Percentiles rank a stretch among this genome's conserved stretches.
Conservation (phyloP, 1,139 yeast genomes). For the Arxiozyma telluris region DNA sequence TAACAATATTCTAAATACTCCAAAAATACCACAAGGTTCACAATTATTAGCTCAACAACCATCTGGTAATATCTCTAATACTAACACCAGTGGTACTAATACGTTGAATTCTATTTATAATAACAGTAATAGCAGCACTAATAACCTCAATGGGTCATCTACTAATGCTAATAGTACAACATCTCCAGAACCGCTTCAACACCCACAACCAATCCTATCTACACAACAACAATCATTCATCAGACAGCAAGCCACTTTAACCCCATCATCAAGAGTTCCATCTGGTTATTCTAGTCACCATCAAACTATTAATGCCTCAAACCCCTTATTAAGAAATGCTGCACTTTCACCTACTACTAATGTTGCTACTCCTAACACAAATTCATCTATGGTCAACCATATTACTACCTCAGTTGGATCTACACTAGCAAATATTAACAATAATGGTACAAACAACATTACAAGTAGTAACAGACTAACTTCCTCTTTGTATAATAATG, state of each 20-base stretch:
- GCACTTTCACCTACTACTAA: slow-evolving; percentile 22
- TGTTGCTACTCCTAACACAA: slow-evolving; percentile 10
- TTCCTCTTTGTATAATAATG: slow-evolving; percentile 8
- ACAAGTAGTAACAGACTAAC: slow-evolving; percentile 7
- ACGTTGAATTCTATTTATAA: neutral
- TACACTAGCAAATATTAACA: slow-evolving; percentile 9
- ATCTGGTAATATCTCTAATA: neutral
- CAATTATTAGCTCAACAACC: slow-evolving; percentile 2
- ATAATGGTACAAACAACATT: slow-evolving; percentile 3
- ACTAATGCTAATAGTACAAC: slow-evolving; percentile 1
- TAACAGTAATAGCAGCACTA: neutral
- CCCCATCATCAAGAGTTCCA: slow-evolving; percentile 30
- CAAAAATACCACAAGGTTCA: slow-evolving; percentile 6
- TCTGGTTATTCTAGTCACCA: slow-evolving; percentile 29
- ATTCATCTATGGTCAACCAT: slow-evolving; percentile 12
- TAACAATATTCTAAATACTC: slow-evolving; percentile 7
- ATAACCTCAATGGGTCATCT: neutral
- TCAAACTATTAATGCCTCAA: slow-evolving; percentile 18
- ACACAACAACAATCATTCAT: slow-evolving; percentile 18
- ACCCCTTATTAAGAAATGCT: slow-evolving; percentile 28
- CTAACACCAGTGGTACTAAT: neutral
- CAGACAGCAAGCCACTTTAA: slow-evolving; percentile 25
- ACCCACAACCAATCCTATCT: slow-evolving; percentile 1
- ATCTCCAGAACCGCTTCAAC: slow-evolving; percentile 1
- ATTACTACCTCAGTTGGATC: neutral